These are phyloP conservation scores for Mycena leptocephala DNA, from an alignment of 768 basidiomycete genomes.

Conservation along the genomic window DNA sequence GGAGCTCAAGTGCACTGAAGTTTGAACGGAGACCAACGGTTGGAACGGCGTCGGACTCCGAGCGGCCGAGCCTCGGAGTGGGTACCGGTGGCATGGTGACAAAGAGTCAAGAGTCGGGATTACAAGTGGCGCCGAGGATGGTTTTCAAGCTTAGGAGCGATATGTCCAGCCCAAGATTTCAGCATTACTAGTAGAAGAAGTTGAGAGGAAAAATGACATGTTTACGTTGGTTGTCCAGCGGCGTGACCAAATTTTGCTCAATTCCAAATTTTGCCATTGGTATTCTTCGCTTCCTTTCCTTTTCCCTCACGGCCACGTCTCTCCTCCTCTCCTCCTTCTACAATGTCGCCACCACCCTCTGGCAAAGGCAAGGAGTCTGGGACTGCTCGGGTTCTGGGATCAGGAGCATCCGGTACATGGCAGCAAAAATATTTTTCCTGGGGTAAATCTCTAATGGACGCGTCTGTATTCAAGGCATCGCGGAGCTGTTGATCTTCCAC, in stretches of 20 bases:
- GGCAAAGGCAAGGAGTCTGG: conserved; percentile 88
- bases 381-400: conserved; percentile 91
- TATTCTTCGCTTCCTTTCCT: not conserved
- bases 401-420: conserved; percentile 90
- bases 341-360: conserved; percentile 62
- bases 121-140: too few relatives aligned
- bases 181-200: too few relatives aligned
- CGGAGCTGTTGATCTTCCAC: conserved; percentile 96
- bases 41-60: too few relatives aligned
- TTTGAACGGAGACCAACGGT: too few relatives aligned
- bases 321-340: conserved; percentile 20
- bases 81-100: too few relatives aligned
- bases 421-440: not conserved
- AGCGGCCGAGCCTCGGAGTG: too few relatives aligned
- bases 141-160: too few relatives aligned
- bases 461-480: conserved; percentile 74
- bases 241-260: conserved; percentile 18
- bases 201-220: too few relatives aligned
- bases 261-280: conserved; percentile 32
- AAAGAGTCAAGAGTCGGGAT: too few relatives aligned
- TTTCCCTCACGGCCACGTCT: not conserved
- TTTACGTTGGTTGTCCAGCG: not conserved
- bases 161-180: too few relatives aligned
- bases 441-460: conserved; percentile 21
- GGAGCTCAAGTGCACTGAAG: too few relatives aligned